Conservation (phyloP, 176 grass and related monocot species). For the Oryza glaberrima region DNA sequence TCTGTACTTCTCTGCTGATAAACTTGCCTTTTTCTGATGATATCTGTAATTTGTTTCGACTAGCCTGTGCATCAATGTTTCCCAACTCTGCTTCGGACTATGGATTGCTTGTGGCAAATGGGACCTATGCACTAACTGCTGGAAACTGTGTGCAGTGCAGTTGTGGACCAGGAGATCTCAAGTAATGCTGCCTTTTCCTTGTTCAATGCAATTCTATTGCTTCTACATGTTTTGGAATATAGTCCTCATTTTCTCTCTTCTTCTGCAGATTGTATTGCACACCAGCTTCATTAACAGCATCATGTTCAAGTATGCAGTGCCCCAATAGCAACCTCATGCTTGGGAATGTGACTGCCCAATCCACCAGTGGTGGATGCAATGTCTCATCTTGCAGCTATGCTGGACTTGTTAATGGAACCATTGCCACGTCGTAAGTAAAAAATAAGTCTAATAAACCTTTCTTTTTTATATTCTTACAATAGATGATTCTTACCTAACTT, state of each 20-base stretch:
- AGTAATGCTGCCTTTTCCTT: slow-evolving; percentile 51
- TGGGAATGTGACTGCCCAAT: slow-evolving; percentile 69
- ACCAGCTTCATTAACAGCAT: slow-evolving; percentile 63
- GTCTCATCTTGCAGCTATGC: slow-evolving; percentile 81
- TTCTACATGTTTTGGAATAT: slow-evolving; percentile 22
- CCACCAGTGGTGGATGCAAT: slow-evolving; percentile 78
- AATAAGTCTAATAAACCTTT: background rate
- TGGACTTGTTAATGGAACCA: slow-evolving; percentile 80
- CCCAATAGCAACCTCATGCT: slow-evolving; percentile 81
- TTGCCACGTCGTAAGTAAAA: slow-evolving; percentile 71
- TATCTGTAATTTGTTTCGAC: slow-evolving; percentile 29
- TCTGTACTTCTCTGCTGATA: background rate
- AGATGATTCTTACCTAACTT: slow-evolving; percentile 5
- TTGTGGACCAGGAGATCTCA: slow-evolving; percentile 85
- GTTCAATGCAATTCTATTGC: slow-evolving; percentile 26
- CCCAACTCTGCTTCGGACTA: slow-evolving; percentile 67
- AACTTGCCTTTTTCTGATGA: slow-evolving; percentile 25
- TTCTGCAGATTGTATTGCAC: slow-evolving; percentile 75
- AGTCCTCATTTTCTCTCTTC: slow-evolving; percentile 19
- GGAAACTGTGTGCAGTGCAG: slow-evolving; percentile 89
- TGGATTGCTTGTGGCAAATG: slow-evolving; percentile 89
- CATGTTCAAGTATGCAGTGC: slow-evolving; percentile 93
- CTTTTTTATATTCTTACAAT: slow-evolving; percentile 1
- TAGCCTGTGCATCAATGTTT: slow-evolving; percentile 79
- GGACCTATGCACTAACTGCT: slow-evolving; percentile 82